Base-by-base conservation (phyloP, 192 early-diverging fungal genomes). In the Pecoramyces ruminantium region DNA sequence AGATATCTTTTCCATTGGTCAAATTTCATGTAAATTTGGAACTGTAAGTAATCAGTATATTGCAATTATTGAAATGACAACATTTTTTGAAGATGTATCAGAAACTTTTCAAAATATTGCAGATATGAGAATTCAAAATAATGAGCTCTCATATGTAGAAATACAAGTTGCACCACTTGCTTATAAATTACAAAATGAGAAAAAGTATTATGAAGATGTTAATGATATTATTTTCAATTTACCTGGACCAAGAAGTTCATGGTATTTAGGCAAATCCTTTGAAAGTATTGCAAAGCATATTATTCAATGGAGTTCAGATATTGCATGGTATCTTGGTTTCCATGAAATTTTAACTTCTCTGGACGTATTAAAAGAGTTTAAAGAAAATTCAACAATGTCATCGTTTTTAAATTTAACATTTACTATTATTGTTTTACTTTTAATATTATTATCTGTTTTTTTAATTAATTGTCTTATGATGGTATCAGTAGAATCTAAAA, bases 381-480 rank as follows among this genome's bases (percentile, higher is more conserved):
- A 79, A 14, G 28, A 25, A 8, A 79, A 79, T 30, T 79, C 78
- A 38, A 81, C 78, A 9, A 79, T 85, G 79, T 78, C 85, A 9
- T 80, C 82, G 40, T 85, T 85, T 40, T 78, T 85, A 38, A 39
- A 42, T n/a, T 79, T 85, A 51, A 79, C 84, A 39, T 38, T 83
- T 28, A 80, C 85, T 28, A 82, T 85, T n/a, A 80, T 85, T 30
- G 78, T 85, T 14, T 78, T 81, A 1, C 29, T 84, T 8, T 82
- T 85, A 79, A 21, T 78, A 29, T 83, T 80, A 25, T 80, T 85
- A 16, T 85, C 85, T 0, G 81, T 80, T 38, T 85, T 85, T 38
- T 78, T 85, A 79, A 84, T 85, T 29, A 84, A 85, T 79, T 83
- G 82, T 78, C 34, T 85, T 58, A 30, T 85, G 34, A 83, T 85